These are phyloP conservation scores for Orbilia oligospora DNA, from an alignment of 2,329 filamentous ascomycete species.

Conservation along the genomic window DNA sequence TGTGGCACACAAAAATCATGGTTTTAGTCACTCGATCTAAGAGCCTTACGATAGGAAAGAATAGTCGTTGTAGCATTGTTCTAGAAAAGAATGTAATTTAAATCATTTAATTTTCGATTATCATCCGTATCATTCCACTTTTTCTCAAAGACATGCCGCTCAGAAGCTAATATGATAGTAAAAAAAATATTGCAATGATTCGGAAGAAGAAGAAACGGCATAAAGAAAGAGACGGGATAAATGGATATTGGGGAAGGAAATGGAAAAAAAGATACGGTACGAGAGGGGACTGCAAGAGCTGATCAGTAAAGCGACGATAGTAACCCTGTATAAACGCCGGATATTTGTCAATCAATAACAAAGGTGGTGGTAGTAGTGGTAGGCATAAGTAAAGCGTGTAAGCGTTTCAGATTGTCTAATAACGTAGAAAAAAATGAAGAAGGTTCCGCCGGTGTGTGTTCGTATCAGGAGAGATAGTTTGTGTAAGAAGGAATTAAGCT, in stretches of 20 bases:
- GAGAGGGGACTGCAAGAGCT: neutral
- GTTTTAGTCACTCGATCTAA: neutral
- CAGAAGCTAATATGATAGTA: slow-evolving; percentile 23
- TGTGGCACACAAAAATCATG: neutral
- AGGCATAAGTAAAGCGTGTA: slow-evolving; percentile 5
- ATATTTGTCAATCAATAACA: slow-evolving; percentile 28
- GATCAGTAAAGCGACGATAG: neutral
- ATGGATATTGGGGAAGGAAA: neutral
- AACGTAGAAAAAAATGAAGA: neutral
- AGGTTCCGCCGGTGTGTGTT: slow-evolving; percentile 6
- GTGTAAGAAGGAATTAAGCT: slow-evolving; percentile 4
- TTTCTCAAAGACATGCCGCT: neutral
- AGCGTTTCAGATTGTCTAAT: slow-evolving; percentile 18
- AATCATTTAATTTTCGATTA: slow-evolving; percentile 1
- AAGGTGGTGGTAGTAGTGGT: neutral
- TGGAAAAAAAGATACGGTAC: slow-evolving; percentile 16
- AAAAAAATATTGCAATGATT: slow-evolving; percentile 14
- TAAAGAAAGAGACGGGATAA: neutral
- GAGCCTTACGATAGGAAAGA: neutral
- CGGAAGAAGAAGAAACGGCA: neutral
- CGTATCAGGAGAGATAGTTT: slow-evolving; percentile 4
- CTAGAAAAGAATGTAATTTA: neutral
- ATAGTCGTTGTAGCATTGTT: too few species aligned
- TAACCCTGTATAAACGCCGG: slow-evolving; percentile 55
- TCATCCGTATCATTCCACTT: slow-evolving; percentile 21